Conservation (phyloP, 1,139 yeast genomes). For the Hansenula lynferdii region DNA sequence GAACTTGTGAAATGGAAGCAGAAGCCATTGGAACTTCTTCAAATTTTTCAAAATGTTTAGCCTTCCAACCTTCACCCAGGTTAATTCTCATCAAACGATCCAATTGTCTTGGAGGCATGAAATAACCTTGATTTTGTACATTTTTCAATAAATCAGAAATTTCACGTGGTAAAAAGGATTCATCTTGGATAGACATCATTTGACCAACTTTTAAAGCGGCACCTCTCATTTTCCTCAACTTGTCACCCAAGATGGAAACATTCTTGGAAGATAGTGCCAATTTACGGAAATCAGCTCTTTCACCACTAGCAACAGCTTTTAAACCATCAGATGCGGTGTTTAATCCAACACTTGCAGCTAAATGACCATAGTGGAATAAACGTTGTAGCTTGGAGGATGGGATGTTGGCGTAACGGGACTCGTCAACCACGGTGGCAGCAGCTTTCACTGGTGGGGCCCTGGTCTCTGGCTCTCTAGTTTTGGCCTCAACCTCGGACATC, state of each 20-base stretch:
- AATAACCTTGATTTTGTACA: slow-evolving; percentile 93
- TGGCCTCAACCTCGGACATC: slow-evolving; percentile 3
- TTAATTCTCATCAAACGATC: slow-evolving; percentile 70
- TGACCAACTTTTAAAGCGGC: slow-evolving; percentile 97
- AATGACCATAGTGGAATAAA: slow-evolving; percentile 84
- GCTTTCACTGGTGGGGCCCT: slow-evolving; percentile 1
- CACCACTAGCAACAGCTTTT: slow-evolving; percentile 54
- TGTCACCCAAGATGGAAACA: slow-evolving; percentile 81
- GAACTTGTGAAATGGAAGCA: slow-evolving; percentile 97
- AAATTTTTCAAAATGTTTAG: slow-evolving; percentile 60
- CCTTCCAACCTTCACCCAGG: slow-evolving; percentile 78
- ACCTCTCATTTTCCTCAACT: slow-evolving; percentile 93
- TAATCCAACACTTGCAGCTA: slow-evolving; percentile 89
- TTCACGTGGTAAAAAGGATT: slow-evolving; percentile 77
- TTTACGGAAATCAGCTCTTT: slow-evolving; percentile 49
- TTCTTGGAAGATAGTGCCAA: slow-evolving; percentile 75
- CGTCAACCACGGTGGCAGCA: slow-evolving; percentile 2
- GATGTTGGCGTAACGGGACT: slow-evolving; percentile 43
- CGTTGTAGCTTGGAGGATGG: slow-evolving; percentile 86
- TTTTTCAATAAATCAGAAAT: slow-evolving; percentile 74
- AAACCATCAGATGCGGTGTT: slow-evolving; percentile 82
- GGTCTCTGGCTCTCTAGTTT: not conserved
- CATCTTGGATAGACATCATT: slow-evolving; percentile 90
- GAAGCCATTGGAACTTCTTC: slow-evolving; percentile 95
- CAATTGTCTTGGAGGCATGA: slow-evolving; percentile 92